Conservation (phyloP, 306 rosid genomes). For the Trifolium fragiferum region DNA sequence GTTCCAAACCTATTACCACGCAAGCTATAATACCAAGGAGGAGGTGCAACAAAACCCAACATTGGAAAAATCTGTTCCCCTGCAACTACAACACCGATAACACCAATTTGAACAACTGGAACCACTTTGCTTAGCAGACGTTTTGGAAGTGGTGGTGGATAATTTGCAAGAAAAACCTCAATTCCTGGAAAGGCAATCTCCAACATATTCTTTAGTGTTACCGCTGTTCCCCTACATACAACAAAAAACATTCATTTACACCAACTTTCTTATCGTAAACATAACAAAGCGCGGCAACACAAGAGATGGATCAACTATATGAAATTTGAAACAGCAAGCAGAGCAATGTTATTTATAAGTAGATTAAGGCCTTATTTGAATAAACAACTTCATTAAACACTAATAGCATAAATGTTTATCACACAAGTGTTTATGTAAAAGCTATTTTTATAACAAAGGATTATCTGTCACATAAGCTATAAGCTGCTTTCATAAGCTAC, state of each 20-base stretch:
- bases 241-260: slow-evolving; percentile 26
- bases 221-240: slow-evolving; percentile 69
- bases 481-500: too few relatives aligned
- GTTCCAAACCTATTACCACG: slow-evolving; percentile 80
- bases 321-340: slow-evolving; percentile 7
- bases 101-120: slow-evolving; percentile 71
- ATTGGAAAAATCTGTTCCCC: slow-evolving; percentile 78
- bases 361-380: background rate
- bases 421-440: too few relatives aligned
- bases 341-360: slow-evolving; percentile 3
- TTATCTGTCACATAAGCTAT: too few relatives aligned
- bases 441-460: too few relatives aligned
- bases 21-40: slow-evolving; percentile 71
- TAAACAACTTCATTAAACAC: too few relatives aligned
- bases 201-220: slow-evolving; percentile 74
- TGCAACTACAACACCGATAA: slow-evolving; percentile 63
- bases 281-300: background rate
- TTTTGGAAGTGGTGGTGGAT: slow-evolving; percentile 74
- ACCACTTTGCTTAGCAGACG: slow-evolving; percentile 74
- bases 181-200: slow-evolving; percentile 67
- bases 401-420: too few relatives aligned
- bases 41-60: slow-evolving; percentile 69
- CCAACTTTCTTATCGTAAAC: slow-evolving; percentile 19
- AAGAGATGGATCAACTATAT: slow-evolving; percentile 23
- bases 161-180: slow-evolving; percentile 64